A percentile compares a stretch with the other conserved stretches of the same genome.
These are phyloP conservation scores for Leishmania martiniquensis DNA, from an alignment of 208 protist species.

Conservation along the genomic window DNA sequence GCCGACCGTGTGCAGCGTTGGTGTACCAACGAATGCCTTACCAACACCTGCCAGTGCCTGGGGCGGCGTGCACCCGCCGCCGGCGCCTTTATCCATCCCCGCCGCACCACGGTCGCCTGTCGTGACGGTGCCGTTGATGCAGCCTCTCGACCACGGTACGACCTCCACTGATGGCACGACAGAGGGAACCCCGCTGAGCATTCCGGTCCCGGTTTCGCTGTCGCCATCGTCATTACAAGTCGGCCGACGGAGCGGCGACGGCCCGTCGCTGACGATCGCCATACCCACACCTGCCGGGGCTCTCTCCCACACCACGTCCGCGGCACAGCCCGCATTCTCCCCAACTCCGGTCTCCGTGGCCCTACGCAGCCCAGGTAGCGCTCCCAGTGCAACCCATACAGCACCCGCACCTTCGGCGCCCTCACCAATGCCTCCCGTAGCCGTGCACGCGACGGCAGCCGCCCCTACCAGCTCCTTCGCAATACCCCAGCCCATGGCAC, in stretches of 20 bases:
- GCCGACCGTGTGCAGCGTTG: neutral
- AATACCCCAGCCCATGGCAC: neutral
- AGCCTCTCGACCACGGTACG: slow-evolving; percentile 18
- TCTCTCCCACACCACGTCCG: slow-evolving; percentile 20
- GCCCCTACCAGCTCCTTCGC: neutral
- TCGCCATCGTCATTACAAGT: slow-evolving; percentile 24
- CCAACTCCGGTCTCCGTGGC: neutral
- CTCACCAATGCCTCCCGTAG: neutral
- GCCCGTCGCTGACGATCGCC: slow-evolving; percentile 24
- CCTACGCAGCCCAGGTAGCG: slow-evolving; percentile 4
- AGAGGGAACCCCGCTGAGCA: slow-evolving; percentile 37
- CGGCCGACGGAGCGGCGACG: slow-evolving; percentile 12
- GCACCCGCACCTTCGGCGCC: slow-evolving; percentile 8
- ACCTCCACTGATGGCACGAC: slow-evolving; percentile 1
- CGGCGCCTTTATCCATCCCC: neutral
- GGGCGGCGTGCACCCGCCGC: slow-evolving; percentile 2
- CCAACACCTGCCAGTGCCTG: neutral
- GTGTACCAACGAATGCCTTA: neutral
- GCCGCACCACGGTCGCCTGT: neutral
- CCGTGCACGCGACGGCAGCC: neutral
- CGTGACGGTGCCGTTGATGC: slow-evolving; percentile 9
- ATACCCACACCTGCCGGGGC: slow-evolving; percentile 35
- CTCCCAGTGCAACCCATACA: neutral
- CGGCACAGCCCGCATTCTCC: slow-evolving; percentile 8
- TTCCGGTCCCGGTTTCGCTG: slow-evolving; percentile 40